phyloP scores from a whole-genome alignment of 352 stramenopile genomes.

The Albugo laibachii region DNA sequence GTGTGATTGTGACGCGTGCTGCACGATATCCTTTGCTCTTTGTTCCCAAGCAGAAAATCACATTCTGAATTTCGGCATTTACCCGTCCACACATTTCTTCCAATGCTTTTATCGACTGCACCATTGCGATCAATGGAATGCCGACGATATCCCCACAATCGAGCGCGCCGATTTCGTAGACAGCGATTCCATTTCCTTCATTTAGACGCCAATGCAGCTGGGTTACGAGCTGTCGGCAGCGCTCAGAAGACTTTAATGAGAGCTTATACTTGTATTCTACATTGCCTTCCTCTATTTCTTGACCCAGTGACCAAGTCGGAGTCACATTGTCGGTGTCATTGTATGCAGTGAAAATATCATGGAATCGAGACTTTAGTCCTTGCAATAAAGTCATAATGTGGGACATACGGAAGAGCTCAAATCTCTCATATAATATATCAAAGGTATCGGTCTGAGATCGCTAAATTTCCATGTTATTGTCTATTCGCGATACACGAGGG shows the following conservation, averaged over 20 bases:
- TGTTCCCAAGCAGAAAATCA: too few species aligned
- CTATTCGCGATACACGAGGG: too few species aligned
- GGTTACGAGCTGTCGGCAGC: slow-evolving; percentile 72
- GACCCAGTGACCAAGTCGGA: slow-evolving; percentile 13
- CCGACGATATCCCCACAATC: slow-evolving; percentile 65
- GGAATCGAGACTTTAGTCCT: too few species aligned
- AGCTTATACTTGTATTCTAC: slow-evolving; percentile 84
- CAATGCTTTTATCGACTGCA: slow-evolving; percentile 48
- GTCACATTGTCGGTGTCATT: neutral
- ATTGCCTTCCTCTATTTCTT: slow-evolving; percentile 79
- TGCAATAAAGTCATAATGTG: too few species aligned
- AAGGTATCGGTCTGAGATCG: too few species aligned
- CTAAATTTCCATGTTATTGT: too few species aligned
- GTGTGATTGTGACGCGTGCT: too few species aligned
- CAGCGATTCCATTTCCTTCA: slow-evolving; percentile 59
- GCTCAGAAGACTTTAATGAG: slow-evolving; percentile 42
- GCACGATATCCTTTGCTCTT: too few species aligned
- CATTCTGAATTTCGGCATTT: too few species aligned
- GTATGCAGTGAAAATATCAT: too few species aligned
- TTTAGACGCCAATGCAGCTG: slow-evolving; percentile 84
- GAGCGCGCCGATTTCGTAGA: slow-evolving; percentile 77
- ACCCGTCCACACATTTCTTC: neutral
- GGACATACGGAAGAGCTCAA: too few species aligned
- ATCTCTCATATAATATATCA: too few species aligned
- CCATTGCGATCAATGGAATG: slow-evolving; percentile 39